Conservation (phyloP, 192 early-diverging fungal species). For the Chytriomyces sp. region DNA sequence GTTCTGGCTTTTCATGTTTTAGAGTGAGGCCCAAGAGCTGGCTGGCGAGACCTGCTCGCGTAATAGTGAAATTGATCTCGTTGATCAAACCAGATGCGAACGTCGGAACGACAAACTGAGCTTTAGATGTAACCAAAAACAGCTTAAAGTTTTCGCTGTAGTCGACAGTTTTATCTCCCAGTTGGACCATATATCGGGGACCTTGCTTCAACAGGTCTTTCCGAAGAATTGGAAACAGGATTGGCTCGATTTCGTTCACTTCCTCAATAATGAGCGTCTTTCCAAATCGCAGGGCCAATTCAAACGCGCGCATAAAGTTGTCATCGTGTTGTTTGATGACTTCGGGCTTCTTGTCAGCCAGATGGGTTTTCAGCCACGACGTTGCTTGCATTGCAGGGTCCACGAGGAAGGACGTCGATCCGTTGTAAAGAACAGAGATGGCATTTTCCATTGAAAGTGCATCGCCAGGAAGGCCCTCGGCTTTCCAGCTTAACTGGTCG, state of each 20-base stretch:
- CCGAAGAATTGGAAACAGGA: conserved; percentile 57
- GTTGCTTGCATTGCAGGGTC: conserved; percentile 60
- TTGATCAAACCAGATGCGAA: conserved; percentile 48
- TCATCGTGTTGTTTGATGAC: conserved; percentile 61
- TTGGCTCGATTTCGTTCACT: conserved; percentile 52
- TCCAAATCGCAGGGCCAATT: conserved; percentile 65
- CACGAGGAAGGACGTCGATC: conserved; percentile 51
- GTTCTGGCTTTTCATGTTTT: conserved; percentile 60
- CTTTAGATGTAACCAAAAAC: conserved; percentile 50
- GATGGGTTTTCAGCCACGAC: conserved; percentile 56
- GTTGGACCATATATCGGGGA: conserved; percentile 51
- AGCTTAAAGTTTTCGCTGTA: conserved; percentile 63
- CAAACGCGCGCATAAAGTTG: conserved; percentile 57
- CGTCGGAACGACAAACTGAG: conserved; percentile 48
- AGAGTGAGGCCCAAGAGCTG: conserved; percentile 62
- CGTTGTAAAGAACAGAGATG: conserved; percentile 47
- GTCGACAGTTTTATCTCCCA: conserved; percentile 65
- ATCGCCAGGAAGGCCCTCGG: conserved; percentile 62
- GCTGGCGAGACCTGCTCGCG: conserved; percentile 57
- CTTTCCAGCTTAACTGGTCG: conserved; percentile 62
- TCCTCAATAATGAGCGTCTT: conserved; percentile 65
- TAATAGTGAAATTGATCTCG: conserved; percentile 64
- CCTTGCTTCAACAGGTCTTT: conserved; percentile 59
- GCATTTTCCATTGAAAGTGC: conserved; percentile 62
- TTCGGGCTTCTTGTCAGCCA: conserved; percentile 58